Percentiles rank a stretch among this genome's conserved stretches.
phyloP scores from a whole-genome alignment of 83 land plant species.

The Isoetes engelmannii region DNA sequence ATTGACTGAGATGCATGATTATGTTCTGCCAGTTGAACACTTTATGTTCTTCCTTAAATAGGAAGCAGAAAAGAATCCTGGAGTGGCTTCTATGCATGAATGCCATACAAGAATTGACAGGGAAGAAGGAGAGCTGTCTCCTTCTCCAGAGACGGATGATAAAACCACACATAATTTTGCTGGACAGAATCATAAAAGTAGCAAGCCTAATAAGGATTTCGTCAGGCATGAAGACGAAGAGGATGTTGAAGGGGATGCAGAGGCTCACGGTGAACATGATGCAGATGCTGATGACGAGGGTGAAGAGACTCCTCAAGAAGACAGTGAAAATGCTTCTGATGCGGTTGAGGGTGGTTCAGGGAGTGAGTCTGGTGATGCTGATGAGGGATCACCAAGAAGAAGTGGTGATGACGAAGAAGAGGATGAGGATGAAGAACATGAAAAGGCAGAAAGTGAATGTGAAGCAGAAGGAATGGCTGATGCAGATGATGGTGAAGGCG shows the following conservation, averaged over 20 bases:
- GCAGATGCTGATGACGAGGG: conserved; percentile 85
- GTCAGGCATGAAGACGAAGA: conserved; percentile 38
- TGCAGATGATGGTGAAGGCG: conserved; percentile 76
- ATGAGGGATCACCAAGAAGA: conserved; percentile 59
- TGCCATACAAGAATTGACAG: conserved; percentile 9
- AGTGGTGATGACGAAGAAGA: conserved; percentile 73
- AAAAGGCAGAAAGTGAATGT: conserved; percentile 84
- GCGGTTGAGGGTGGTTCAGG: conserved; percentile 65
- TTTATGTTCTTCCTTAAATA: too few species aligned
- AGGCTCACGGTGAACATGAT: conserved; percentile 27
- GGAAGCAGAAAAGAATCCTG: too few species aligned
- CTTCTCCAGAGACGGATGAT: conserved; percentile 29
- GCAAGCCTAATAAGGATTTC: conserved; percentile 1
- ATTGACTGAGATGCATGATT: too few species aligned
- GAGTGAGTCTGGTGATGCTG: conserved; percentile 86
- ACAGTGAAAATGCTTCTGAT: conserved; percentile 82
- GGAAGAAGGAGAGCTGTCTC: conserved; percentile 42
- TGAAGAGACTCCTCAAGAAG: conserved; percentile 78
- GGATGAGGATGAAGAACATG: conserved; percentile 64
- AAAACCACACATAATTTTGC: conserved; percentile 5
- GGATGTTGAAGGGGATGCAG: conserved; percentile 20
- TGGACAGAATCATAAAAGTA: conserved; percentile 3
- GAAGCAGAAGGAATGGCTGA: conserved; percentile 84
- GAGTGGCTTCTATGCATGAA: too few species aligned
- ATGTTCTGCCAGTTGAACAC: too few species aligned